Percentiles rank a stretch among this genome's conserved stretches.
Conservation (phyloP, 1,139 yeast genomes). For the Taphrina pruni region DNA sequence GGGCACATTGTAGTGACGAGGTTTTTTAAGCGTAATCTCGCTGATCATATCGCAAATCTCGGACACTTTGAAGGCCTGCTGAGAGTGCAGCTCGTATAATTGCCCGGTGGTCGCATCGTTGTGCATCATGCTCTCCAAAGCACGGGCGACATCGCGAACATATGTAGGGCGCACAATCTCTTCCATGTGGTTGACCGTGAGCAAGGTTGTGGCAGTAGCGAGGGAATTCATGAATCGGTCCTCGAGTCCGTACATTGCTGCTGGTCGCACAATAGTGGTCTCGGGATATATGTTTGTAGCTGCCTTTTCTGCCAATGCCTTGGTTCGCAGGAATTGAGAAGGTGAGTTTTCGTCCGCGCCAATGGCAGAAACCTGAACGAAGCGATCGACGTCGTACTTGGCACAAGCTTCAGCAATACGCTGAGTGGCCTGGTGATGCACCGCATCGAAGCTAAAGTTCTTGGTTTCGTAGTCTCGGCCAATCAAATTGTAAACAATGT, state of each 20-base stretch:
- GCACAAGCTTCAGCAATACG: slow-evolving; percentile 77
- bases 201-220: slow-evolving; percentile 59
- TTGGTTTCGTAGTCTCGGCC: slow-evolving; percentile 81
- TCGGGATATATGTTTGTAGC: slow-evolving; percentile 73
- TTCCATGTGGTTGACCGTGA: slow-evolving; percentile 69
- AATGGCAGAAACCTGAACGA: slow-evolving; percentile 78
- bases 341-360: slow-evolving; percentile 74
- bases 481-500: slow-evolving; percentile 78
- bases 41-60: slow-evolving; percentile 75
- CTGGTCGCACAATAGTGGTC: slow-evolving; percentile 84
- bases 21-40: slow-evolving; percentile 59
- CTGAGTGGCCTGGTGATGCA: slow-evolving; percentile 77
- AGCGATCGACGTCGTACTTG: slow-evolving; percentile 76
- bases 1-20: slow-evolving; percentile 61
- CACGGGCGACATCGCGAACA: slow-evolving; percentile 78
- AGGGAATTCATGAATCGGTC: slow-evolving; percentile 73
- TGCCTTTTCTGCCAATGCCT: slow-evolving; percentile 73
- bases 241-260: slow-evolving; percentile 79
- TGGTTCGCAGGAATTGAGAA: slow-evolving; percentile 76
- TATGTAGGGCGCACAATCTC: slow-evolving; percentile 75
- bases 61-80: slow-evolving; percentile 65
- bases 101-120: slow-evolving; percentile 82
- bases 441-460: slow-evolving; percentile 75
- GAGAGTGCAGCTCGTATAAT: slow-evolving; percentile 77
- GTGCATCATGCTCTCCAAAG: slow-evolving; percentile 76